Base-by-base conservation (phyloP, 2,329 filamentous ascomycete species). In the Fusarium protoensiforme region DNA sequence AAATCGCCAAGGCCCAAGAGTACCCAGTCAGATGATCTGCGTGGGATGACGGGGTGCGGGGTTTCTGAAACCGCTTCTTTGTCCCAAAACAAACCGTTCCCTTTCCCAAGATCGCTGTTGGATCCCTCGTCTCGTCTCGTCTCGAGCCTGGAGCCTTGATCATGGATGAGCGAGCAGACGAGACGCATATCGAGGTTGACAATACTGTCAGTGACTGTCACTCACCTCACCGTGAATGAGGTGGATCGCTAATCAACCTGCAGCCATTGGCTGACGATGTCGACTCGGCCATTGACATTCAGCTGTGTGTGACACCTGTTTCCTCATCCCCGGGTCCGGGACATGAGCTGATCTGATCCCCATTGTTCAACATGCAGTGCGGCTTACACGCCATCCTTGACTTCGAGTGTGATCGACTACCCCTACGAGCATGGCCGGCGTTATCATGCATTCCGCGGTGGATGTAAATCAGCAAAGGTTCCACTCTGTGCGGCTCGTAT, bases 381-480 rank as follows among this genome's bases (percentile, higher is more conserved):
- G 16, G 46, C 46, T 51, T 51, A 51, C 46, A 29, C 24, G 24
- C 46, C 46, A 33, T 33, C n/a, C 27, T 35, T 33, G 29, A 33
- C 51, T 33, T 54, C 29, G 13, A 54, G 51, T 54, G 29, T 54
- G 51, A 11, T 77, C 11, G 61, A 80, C 56, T 81, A 79, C 41
- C 78, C 78, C 2, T 57, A 73, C 11, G 75, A 81, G 43, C 67
- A 80, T 58, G 79, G 79, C 31, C 75, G 79, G 5, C 75, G 75
- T 5, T 80, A 80, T 53, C 77, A 80, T 69, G 80, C 78, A 9
- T 83, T 80, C 69, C 71, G 74, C 13, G 58, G 67, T 10, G 79
- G 78, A n/a, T 67, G 79, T 80, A 64, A 27, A 10, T 29, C 8
- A 11, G 13, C 24, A 7, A 7, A 24, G 14, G 16, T 27, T 8